Base-by-base conservation (phyloP, 1,284 basidiomycete genomes). In the Ustilago cynodontis region DNA sequence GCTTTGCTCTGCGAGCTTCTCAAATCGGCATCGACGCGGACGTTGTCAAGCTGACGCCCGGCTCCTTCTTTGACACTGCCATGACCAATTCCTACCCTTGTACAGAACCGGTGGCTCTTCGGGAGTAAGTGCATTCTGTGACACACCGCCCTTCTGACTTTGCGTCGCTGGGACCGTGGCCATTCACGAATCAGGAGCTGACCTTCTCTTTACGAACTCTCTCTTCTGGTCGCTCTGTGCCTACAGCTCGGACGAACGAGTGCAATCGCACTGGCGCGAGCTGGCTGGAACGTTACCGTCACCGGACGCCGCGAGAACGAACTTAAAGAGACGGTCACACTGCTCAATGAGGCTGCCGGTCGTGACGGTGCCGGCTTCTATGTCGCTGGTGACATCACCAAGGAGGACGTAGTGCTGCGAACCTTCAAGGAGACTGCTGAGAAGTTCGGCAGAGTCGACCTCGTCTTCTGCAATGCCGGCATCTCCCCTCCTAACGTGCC, bases 401-500 rank as follows among this genome's bases (percentile, higher is more conserved):
- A 81, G 35, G 79, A 81, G 22, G 71, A 77, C 4, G 71, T 75
- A 0, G 79, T 81, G 9, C 57, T 70, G 3, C 57, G 61, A 16
- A 51, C 64, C 29, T 79, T 79, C 61, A 57, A 57, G 50, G 56
- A 77, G 56, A 70, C 75, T 10, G 59, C 67, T 13, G 58, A 69
- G 22, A 59, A 65, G 33, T 77, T 72, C n/a, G 80, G 80, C 35
- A 60, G 70, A 2, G 53, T 81, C 22, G 79, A 80, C 24, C 69
- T 82, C 5, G 67, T 82, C 33, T 82, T 82, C 45, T 72, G 67
- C 65, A 82, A 82, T 51, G 80, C 79, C 22, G 79, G 79, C 28
- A 79, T 80, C 57, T 75, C 71, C 7, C 71, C 80, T 35, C 74
- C 78, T 22, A 74, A 77, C 29, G 76, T 75, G 2, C 71, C 78